Conservation (phyloP, 257 asterid genomes). For the Petunia axillaris region DNA sequence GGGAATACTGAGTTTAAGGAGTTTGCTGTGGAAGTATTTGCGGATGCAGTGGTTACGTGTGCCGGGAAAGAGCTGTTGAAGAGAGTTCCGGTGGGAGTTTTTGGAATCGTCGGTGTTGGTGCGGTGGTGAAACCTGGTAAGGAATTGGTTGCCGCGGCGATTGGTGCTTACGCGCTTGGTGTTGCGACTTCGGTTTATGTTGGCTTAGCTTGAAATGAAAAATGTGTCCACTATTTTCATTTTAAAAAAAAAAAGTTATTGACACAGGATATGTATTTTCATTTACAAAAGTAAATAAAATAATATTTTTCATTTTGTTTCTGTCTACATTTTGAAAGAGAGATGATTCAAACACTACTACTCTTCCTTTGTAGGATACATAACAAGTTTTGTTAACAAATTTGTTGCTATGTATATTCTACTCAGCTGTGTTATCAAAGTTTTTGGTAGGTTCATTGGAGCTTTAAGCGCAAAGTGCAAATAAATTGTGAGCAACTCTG, state of each 20-base stretch:
- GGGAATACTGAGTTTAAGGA: conserved; percentile 56
- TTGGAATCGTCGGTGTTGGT: conserved; percentile 73
- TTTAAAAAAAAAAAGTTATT: no score
- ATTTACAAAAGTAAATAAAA: background rate
- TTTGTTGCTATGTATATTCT: no score
- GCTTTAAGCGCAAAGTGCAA: no score
- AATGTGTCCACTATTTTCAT: background rate
- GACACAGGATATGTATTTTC: background rate
- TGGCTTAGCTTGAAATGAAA: conserved; percentile 36
- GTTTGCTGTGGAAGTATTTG: conserved; percentile 55
- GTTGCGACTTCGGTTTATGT: conserved; percentile 54
- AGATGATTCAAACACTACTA: no score
- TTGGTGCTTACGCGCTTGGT: conserved; percentile 82
- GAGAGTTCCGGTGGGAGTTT: conserved; percentile 65
- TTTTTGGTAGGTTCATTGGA: no score
- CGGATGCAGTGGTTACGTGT: conserved; percentile 51
- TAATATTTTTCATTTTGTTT: no score
- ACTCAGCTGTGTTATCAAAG: no score
- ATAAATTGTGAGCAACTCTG: no score
- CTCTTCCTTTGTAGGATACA: no score
- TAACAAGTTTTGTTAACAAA: no score
- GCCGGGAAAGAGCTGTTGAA: conserved; percentile 56
- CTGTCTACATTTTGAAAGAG: no score
- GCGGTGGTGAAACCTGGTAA: conserved; percentile 56
- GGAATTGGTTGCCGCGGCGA: conserved; percentile 59